Percentiles rank a stretch among this genome's conserved stretches.
These are phyloP conservation scores for Saturnispora silvae DNA, from an alignment of 805 yeast species.

Conservation along the genomic window DNA sequence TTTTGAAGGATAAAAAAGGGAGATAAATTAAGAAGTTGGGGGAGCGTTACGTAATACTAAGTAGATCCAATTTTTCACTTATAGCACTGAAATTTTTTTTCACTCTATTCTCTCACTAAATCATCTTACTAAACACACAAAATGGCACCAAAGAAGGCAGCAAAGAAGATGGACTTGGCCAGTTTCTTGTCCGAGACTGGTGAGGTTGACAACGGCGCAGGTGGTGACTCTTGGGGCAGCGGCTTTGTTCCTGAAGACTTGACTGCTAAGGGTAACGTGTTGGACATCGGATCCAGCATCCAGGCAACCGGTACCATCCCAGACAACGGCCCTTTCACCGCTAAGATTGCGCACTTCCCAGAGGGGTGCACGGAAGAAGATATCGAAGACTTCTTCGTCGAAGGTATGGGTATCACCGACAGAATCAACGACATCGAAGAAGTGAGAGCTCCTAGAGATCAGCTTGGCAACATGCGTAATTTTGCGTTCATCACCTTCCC, in stretches of 20 bases:
- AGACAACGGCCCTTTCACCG: conserved; percentile 83
- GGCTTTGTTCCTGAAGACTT: conserved; percentile 46
- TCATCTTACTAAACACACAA: too few species aligned
- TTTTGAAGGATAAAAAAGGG: too few species aligned
- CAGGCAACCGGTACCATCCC: conserved; percentile 39
- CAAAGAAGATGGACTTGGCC: conserved; percentile 67
- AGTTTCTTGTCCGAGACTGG: conserved; percentile 75
- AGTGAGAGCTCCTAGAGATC: conserved; percentile 65
- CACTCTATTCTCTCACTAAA: too few species aligned
- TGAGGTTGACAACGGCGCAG: too few species aligned
- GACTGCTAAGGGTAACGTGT: conserved; percentile 7
- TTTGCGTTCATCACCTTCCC: conserved; percentile 44
- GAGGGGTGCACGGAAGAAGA: conserved; percentile 65
- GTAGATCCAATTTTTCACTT: too few species aligned
- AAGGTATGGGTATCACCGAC: conserved; percentile 38
- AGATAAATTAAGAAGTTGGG: too few species aligned
- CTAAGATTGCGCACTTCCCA: conserved; percentile 79
- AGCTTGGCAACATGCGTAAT: conserved; percentile 49
- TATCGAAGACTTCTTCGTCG: conserved; percentile 51
- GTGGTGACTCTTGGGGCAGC: conserved; percentile 68
- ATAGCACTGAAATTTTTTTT: too few species aligned
- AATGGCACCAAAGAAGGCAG: conserved; percentile 47
- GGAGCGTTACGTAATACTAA: too few species aligned
- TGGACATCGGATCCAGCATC: conserved; percentile 7
- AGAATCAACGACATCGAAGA: conserved; percentile 42